phyloP scores from a whole-genome alignment of 2,329 filamentous ascomycete genomes.

The Botrytis pseudocinerea region DNA sequence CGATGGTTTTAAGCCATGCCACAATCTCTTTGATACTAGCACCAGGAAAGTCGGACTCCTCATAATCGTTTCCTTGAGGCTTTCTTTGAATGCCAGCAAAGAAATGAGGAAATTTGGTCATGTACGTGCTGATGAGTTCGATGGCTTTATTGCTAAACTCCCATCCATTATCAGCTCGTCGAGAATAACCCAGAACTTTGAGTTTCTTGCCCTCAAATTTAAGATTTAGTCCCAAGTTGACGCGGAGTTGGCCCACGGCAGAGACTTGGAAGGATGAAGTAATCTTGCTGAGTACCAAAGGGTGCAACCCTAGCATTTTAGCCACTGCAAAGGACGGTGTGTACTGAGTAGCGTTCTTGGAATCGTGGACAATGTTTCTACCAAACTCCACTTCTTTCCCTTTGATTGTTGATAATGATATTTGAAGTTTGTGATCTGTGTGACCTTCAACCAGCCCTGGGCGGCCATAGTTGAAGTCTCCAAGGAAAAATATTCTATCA shows the following conservation, averaged over 20 bases:
- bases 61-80: slow-evolving; percentile 79
- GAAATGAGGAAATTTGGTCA: slow-evolving; percentile 93
- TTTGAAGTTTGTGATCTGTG: slow-evolving; percentile 70
- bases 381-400: slow-evolving; percentile 81
- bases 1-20: slow-evolving; percentile 86
- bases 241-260: slow-evolving; percentile 70
- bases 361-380: slow-evolving; percentile 66
- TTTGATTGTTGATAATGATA: slow-evolving; percentile 73
- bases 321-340: slow-evolving; percentile 88
- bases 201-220: slow-evolving; percentile 96
- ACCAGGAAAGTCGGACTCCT: slow-evolving; percentile 81
- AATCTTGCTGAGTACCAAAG: slow-evolving; percentile 89
- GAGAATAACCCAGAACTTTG: slow-evolving; percentile 94
- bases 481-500: slow-evolving; percentile 87
- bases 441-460: slow-evolving; percentile 83
- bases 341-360: slow-evolving; percentile 73
- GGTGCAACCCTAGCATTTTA: slow-evolving; percentile 75
- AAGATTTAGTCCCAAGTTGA: slow-evolving; percentile 91
- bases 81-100: slow-evolving; percentile 85
- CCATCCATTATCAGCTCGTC: slow-evolving; percentile 84
- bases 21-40: slow-evolving; percentile 89
- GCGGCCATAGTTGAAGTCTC: slow-evolving; percentile 88
- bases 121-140: slow-evolving; percentile 79
- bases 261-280: slow-evolving; percentile 90
- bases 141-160: slow-evolving; percentile 90